Conservation (phyloP, 1,284 basidiomycete genomes). For the Malassezia equina region DNA sequence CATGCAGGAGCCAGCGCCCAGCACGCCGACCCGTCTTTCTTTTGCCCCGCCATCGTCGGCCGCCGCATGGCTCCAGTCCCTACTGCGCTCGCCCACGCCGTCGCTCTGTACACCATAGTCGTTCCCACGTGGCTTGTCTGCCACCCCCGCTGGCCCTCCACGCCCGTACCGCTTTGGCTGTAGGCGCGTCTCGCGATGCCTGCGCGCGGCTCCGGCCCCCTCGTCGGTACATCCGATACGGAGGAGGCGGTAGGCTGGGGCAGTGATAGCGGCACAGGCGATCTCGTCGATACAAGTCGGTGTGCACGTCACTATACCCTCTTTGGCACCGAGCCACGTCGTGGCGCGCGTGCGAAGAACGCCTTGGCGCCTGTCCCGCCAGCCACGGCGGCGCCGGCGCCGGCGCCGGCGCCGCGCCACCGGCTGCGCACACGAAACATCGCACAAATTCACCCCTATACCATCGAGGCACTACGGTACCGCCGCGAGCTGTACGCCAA, state of each 20-base stretch:
- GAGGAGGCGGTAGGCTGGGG: constrained; percentile 15
- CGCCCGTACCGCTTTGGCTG: neutral
- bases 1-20: neutral
- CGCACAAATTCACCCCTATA: constrained; percentile 49
- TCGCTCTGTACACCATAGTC: neutral
- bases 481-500: constrained; percentile 43
- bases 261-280: constrained; percentile 2
- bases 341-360: neutral
- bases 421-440: constrained; percentile 44
- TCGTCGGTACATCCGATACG: constrained; percentile 13
- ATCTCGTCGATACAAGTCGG: neutral
- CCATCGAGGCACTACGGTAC: constrained; percentile 46
- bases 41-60: constrained; percentile 2
- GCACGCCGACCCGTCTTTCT: neutral
- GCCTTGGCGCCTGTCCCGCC: neutral
- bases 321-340: neutral
- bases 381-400: neutral
- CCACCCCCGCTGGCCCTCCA: neutral
- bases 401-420: constrained; percentile 24
- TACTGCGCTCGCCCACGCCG: neutral
- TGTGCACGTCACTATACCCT: neutral
- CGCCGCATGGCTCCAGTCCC: constrained; percentile 7
- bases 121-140: neutral
- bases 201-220: neutral
- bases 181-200: neutral